Conservation (phyloP, 352 stramenopile genomes). For the Globisporangium barbulae region DNA sequence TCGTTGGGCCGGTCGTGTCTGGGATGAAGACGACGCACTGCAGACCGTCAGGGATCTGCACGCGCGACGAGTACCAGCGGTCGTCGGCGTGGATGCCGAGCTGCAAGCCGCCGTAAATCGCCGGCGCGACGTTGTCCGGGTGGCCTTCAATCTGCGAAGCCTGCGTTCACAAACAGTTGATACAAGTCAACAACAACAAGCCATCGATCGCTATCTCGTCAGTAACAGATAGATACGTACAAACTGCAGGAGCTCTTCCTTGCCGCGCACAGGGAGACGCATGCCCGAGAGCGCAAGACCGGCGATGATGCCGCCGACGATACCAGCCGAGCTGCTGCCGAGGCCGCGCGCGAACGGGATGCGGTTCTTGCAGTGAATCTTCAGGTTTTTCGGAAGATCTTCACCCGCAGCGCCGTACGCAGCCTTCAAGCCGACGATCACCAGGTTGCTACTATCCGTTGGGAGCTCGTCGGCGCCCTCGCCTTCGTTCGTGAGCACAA, state of each 20-base stretch:
- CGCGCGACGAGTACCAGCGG: constrained; percentile 96
- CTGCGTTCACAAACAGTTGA: background rate
- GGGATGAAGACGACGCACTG: constrained; percentile 99
- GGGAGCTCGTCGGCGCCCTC: constrained; percentile 93
- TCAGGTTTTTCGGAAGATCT: constrained; percentile 88
- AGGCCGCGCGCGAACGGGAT: constrained; percentile 97
- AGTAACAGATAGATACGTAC: constrained; percentile 15
- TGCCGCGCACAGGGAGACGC: constrained; percentile 81
- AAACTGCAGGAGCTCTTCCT: constrained; percentile 96
- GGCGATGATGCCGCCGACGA: constrained; percentile 98
- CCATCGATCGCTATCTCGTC: background rate
- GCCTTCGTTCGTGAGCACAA: constrained; percentile 96
- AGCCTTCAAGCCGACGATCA: constrained; percentile 93
- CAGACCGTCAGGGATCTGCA: constrained; percentile 93
- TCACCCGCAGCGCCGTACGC: constrained; percentile 95
- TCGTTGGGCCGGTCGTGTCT: constrained; percentile 95
- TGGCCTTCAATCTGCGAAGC: constrained; percentile 98
- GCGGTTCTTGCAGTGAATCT: constrained; percentile 97
- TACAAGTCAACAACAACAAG: background rate
- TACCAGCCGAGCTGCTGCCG: constrained; percentile 97
- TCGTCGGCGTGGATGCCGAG: constrained; percentile 92
- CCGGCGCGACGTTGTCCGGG: constrained; percentile 98
- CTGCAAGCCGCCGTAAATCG: constrained; percentile 98
- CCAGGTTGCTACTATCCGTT: constrained; percentile 89
- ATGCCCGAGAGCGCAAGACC: constrained; percentile 97